phyloP scores from a whole-genome alignment of 495 filamentous ascomycete genomes.

The Eremomyces bilateralis region DNA sequence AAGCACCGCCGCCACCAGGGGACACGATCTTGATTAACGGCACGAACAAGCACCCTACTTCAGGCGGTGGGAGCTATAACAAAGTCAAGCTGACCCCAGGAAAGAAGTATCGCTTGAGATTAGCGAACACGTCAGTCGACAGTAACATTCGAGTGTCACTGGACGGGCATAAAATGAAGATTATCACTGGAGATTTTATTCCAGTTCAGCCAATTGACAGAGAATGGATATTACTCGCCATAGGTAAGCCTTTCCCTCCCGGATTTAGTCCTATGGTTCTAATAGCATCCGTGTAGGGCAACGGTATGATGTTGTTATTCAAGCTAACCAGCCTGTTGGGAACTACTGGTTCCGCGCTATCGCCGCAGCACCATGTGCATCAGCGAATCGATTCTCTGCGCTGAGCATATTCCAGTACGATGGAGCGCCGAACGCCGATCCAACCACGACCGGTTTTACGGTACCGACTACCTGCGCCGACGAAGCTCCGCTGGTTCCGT shows the following conservation, averaged over 20 bases:
- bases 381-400: conserved; percentile 7
- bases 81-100: conserved; percentile 13
- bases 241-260: conserved; percentile 13
- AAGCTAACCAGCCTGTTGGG: conserved; percentile 16
- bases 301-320: conserved; percentile 21
- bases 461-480: conserved; percentile 8
- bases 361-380: conserved; percentile 8
- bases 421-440: not conserved
- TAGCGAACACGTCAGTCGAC: conserved; percentile 19
- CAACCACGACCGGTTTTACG: conserved; percentile 1
- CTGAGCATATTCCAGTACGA: conserved; percentile 6
- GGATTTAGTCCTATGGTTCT: not conserved
- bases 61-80: conserved; percentile 11
- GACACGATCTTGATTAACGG: conserved; percentile 21
- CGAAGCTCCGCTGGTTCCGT: conserved; percentile 9
- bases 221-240: conserved; percentile 12
- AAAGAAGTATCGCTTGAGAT: conserved; percentile 18
- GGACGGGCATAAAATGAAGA: conserved; percentile 15
- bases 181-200: conserved; percentile 19
- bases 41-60: conserved; percentile 13
- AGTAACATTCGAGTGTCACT: conserved; percentile 15
- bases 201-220: conserved; percentile 14
- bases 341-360: conserved; percentile 20
- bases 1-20: conserved; percentile 9
- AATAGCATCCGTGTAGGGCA: conserved; percentile 11